phyloP scores from a whole-genome alignment of 129 eudicot species.

The Helianthus tuberosus region DNA sequence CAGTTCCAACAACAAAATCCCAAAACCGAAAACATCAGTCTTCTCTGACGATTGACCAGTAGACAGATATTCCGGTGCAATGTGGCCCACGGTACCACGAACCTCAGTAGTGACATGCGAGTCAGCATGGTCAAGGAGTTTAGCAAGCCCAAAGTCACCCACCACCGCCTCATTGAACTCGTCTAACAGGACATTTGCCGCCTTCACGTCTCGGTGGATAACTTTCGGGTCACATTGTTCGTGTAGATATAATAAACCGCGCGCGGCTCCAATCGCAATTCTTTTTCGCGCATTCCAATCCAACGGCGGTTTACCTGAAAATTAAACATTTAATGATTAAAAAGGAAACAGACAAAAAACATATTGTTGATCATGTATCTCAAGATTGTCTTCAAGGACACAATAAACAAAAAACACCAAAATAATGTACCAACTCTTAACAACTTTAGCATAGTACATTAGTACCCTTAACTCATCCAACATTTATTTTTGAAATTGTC shows the following conservation, averaged over 20 bases:
- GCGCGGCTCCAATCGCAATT: conserved; percentile 90
- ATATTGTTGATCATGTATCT: neutral
- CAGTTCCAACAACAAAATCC: conserved; percentile 84
- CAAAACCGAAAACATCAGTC: conserved; percentile 85
- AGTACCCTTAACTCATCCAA: neutral
- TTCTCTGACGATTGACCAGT: conserved; percentile 79
- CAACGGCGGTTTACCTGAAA: conserved; percentile 46
- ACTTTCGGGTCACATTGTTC: conserved; percentile 92
- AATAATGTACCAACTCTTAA: neutral
- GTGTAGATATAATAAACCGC: conserved; percentile 81
- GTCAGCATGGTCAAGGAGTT: conserved; percentile 86
- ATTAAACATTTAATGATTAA: neutral
- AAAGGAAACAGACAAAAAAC: neutral
- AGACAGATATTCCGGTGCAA: conserved; percentile 82
- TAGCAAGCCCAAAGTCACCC: conserved; percentile 97
- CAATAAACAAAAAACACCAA: neutral
- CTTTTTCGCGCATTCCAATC: conserved; percentile 89
- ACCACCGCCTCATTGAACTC: conserved; percentile 79
- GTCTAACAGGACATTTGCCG: conserved; percentile 81
- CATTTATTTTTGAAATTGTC: neutral
- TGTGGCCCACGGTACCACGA: conserved; percentile 78
- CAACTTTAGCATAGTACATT: neutral
- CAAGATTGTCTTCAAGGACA: conserved; percentile 2
- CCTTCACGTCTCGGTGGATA: conserved; percentile 92
- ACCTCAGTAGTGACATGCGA: conserved; percentile 94